Evolutionary conservation across 306 rosid species (phyloP).

Genomic region (Acmispon strigosus): DNA sequence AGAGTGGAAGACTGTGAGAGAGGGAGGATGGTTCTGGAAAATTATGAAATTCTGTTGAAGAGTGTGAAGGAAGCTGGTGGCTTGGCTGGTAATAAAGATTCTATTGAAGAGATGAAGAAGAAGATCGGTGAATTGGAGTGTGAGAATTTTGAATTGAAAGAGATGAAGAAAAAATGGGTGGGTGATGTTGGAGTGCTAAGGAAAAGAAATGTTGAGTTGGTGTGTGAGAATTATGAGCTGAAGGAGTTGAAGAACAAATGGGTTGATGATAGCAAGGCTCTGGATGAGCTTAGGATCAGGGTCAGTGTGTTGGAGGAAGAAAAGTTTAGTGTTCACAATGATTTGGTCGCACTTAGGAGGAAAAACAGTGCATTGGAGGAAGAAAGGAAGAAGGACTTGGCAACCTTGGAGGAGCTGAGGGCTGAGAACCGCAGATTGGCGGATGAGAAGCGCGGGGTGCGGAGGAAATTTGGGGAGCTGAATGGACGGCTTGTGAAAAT

Average conservation of each 20-base stretch:
- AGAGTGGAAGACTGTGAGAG: not conserved
- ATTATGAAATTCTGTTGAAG: slow-evolving; percentile 24
- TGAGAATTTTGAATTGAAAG: not conserved
- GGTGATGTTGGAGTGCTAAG: not conserved
- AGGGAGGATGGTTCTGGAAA: not conserved
- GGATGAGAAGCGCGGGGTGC: not conserved
- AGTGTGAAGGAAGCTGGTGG: not conserved
- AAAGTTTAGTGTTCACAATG: not conserved
- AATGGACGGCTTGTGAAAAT: not conserved
- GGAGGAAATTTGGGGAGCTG: not conserved
- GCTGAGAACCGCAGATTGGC: not conserved
- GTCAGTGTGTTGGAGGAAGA: not conserved
- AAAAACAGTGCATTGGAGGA: slow-evolving; percentile 11
- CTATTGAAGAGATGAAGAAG: not conserved
- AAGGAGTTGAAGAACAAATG: not conserved
- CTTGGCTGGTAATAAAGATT: too few relatives aligned
- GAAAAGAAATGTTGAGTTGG: too few relatives aligned
- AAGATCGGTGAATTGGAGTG: not conserved
- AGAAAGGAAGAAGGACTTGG: not conserved
- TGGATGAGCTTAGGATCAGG: not conserved
- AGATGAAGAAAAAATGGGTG: too few relatives aligned
- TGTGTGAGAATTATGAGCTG: not conserved
- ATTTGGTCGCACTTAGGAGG: not conserved
- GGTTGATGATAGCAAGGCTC: not conserved
- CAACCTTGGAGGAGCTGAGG: not conserved